Evolutionary conservation across 371 early-diverging fungal genomes (phyloP).

Genomic region (Saksenaea oblongispora): DNA sequence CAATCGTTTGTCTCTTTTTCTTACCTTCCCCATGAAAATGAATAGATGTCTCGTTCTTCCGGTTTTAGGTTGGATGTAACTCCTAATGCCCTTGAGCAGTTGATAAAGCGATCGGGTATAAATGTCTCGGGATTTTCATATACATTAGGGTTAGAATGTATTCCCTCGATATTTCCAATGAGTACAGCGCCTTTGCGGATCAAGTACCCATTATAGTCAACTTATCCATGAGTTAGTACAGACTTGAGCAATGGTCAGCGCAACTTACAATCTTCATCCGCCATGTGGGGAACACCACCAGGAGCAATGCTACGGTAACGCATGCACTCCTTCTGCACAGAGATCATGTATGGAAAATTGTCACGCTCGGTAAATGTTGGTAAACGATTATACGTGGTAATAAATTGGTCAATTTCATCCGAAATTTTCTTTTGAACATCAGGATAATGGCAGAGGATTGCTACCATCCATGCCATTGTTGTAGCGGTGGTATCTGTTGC

Average conservation of each 20-base stretch:
- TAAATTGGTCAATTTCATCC: slow-evolving; percentile 17
- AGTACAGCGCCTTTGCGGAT: slow-evolving; percentile 40
- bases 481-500: slow-evolving; percentile 25
- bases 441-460: slow-evolving; percentile 20
- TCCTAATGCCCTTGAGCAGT: slow-evolving; percentile 13
- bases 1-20: background rate
- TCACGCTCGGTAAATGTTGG: slow-evolving; percentile 25
- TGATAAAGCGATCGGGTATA: slow-evolving; percentile 26
- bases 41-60: slow-evolving; percentile 17
- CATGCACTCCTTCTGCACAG: slow-evolving; percentile 28
- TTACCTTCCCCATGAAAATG: slow-evolving; percentile 23
- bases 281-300: slow-evolving; percentile 21
- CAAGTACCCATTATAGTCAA: slow-evolving; percentile 23
- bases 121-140: slow-evolving; percentile 19
- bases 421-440: slow-evolving; percentile 19
- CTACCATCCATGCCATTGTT: slow-evolving; percentile 15
- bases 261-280: slow-evolving; percentile 22
- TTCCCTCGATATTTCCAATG: slow-evolving; percentile 21
- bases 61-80: slow-evolving; percentile 13
- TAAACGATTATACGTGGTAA: slow-evolving; percentile 4
- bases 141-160: slow-evolving; percentile 15
- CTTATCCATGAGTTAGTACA: slow-evolving; percentile 2
- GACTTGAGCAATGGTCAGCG: background rate
- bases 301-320: slow-evolving; percentile 16
- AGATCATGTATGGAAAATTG: slow-evolving; percentile 14